phyloP scores from a whole-genome alignment of 2,329 filamentous ascomycete species.

The Colletotrichum endophyticum region DNA sequence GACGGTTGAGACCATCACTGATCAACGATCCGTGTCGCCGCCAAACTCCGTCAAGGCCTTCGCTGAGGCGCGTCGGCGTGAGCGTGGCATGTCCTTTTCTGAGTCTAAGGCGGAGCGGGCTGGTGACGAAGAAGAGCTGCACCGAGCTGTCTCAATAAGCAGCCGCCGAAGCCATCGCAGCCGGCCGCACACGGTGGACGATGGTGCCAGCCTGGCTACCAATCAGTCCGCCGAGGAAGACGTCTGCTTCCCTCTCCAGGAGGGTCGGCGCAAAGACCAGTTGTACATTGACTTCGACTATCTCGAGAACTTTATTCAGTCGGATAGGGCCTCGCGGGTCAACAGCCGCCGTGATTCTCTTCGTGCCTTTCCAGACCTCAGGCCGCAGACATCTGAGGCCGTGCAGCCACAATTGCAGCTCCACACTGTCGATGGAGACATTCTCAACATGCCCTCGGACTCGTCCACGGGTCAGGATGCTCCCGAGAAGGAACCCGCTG shows the following conservation, averaged over 20 bases:
- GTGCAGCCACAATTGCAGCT: constrained; percentile 38
- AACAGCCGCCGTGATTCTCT: constrained; percentile 54
- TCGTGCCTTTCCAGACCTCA: constrained; percentile 66
- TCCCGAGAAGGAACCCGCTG: constrained; percentile 51
- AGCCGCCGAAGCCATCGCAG: constrained; percentile 66
- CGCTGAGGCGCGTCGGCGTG: constrained; percentile 84
- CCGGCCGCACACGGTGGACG: constrained; percentile 65
- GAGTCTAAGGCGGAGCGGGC: constrained; percentile 43
- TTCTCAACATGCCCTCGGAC: constrained; percentile 57
- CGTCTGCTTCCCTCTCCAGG: constrained; percentile 84
- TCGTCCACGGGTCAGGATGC: constrained; percentile 38
- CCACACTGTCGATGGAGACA: constrained; percentile 60
- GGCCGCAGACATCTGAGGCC: constrained; percentile 40
- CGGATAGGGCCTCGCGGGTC: constrained; percentile 54
- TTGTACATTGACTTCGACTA: constrained; percentile 92
- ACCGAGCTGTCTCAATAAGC: constrained; percentile 73
- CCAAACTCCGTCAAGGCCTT: constrained; percentile 99
- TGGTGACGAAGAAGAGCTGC: constrained; percentile 59
- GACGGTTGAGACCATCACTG: constrained; percentile 59
- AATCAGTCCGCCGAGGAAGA: constrained; percentile 82
- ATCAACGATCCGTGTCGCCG: constrained; percentile 78
- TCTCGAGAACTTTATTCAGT: constrained; percentile 86
- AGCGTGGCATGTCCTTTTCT: constrained; percentile 70
- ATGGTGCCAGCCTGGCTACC: constrained; percentile 64
- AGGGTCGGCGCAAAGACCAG: constrained; percentile 71